A percentile compares a stretch with the other conserved stretches of the same genome.
phyloP scores from a whole-genome alignment of 2,329 filamentous ascomycete genomes.

The Clarireedia monteithiana region DNA sequence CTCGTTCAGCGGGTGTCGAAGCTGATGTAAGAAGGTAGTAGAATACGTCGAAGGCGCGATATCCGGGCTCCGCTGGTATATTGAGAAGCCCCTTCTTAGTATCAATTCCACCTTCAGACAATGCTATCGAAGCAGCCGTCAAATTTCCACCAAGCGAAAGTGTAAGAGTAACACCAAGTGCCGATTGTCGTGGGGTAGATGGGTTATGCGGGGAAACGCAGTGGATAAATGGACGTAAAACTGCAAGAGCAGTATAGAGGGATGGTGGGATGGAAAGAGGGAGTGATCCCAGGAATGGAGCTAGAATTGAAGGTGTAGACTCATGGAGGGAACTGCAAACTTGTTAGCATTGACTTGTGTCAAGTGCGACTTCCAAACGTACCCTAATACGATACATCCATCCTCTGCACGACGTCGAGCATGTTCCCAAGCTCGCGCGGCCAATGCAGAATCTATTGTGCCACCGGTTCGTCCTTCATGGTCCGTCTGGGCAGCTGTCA shows the following conservation, averaged over 20 bases:
- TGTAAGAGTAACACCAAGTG: conserved; percentile 73
- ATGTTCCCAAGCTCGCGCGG: conserved; percentile 88
- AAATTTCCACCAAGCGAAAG: conserved; percentile 75
- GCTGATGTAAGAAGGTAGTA: conserved; percentile 94
- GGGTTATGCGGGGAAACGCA: conserved; percentile 86
- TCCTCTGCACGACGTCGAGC: conserved; percentile 90
- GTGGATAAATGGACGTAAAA: conserved; percentile 76
- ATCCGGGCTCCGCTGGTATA: conserved; percentile 71
- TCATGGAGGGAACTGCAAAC: conserved; percentile 70
- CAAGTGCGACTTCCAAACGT: conserved; percentile 29
- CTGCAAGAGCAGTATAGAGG: conserved; percentile 72
- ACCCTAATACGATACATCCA: conserved; percentile 86
- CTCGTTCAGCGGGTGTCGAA: conserved; percentile 79
- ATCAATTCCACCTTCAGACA: conserved; percentile 85
- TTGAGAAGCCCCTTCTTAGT: conserved; percentile 71
- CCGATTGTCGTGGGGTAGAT: conserved; percentile 71
- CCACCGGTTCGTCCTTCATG: conserved; percentile 64
- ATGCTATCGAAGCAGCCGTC: conserved; percentile 63
- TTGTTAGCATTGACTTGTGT: background rate
- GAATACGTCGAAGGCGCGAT: conserved; percentile 93
- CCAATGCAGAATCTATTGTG: conserved; percentile 72
- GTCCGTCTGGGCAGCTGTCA: conserved; percentile 66
- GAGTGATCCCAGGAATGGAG: conserved; percentile 72
- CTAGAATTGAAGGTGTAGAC: conserved; percentile 76
- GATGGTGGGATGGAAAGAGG: conserved; percentile 71